phyloP scores from a whole-genome alignment of 225 moss, liverwort and hornwort species.

The Straminergon stramineum region DNA sequence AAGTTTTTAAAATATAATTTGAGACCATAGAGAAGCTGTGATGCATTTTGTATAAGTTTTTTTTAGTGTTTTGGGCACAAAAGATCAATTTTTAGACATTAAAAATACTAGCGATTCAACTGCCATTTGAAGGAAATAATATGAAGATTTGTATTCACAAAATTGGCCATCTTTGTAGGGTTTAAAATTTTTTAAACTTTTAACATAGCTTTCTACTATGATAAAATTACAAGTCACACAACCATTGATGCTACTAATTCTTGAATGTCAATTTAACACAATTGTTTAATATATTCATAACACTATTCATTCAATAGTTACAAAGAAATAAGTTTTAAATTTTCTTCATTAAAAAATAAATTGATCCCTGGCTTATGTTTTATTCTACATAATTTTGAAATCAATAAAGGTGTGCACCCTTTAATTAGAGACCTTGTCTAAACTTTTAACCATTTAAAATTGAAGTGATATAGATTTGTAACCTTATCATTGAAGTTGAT shows the following conservation, averaged over 20 bases:
- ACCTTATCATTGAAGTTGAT: background rate
- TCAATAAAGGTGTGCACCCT: background rate
- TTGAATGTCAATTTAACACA: background rate
- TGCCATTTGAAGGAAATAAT: no score
- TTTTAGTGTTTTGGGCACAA: background rate
- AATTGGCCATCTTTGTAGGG: no score
- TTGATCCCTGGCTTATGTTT: background rate
- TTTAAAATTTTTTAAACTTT: no score
- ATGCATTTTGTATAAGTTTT: background rate
- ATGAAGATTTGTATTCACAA: no score
- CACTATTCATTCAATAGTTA: background rate
- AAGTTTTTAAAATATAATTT: background rate
- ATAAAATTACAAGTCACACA: no score
- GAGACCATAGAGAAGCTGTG: accelerated
- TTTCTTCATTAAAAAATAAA: background rate
- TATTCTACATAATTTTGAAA: background rate
- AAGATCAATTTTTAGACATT: background rate
- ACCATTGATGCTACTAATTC: background rate
- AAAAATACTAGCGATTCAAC: background rate
- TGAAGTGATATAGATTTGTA: background rate
- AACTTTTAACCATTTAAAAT: background rate
- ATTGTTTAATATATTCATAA: background rate
- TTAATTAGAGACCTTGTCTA: background rate
- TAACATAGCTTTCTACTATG: no score
- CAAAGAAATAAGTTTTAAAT: background rate